Conservation (phyloP, 2,329 filamentous ascomycete genomes). For the Apiospora sp. region DNA sequence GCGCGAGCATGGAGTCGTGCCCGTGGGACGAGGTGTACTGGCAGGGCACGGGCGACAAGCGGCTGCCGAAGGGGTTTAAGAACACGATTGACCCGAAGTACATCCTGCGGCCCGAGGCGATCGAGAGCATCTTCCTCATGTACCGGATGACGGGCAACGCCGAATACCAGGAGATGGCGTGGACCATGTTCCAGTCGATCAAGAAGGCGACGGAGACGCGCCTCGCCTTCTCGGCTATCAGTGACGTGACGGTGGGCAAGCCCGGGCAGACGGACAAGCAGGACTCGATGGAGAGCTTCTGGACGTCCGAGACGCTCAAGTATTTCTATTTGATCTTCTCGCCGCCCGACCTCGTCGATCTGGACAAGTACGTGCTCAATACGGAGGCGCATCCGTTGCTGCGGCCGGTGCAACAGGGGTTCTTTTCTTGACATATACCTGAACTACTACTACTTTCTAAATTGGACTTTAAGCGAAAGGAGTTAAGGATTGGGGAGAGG, state of each 20-base stretch:
- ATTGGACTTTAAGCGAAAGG: background rate
- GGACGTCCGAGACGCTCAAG: constrained; percentile 77
- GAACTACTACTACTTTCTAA: background rate
- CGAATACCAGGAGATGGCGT: constrained; percentile 36
- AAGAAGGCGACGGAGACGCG: constrained; percentile 36
- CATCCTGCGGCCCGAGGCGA: constrained; percentile 40
- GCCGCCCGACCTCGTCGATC: constrained; percentile 66
- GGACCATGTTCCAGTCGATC: constrained; percentile 40
- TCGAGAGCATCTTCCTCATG: constrained; percentile 41
- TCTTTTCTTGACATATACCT: background rate
- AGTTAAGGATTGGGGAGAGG: background rate
- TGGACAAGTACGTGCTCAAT: constrained; percentile 73
- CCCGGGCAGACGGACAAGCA: constrained; percentile 27
- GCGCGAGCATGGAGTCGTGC: constrained; percentile 13
- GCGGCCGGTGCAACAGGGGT: constrained; percentile 27
- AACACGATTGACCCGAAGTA: constrained; percentile 36
- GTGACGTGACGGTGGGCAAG: constrained; percentile 35
- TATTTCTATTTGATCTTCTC: constrained; percentile 79
- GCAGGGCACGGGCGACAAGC: constrained; percentile 22
- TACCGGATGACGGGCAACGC: constrained; percentile 37
- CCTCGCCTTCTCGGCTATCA: constrained; percentile 37
- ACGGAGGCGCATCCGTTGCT: constrained; percentile 58
- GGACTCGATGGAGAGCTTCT: constrained; percentile 65
- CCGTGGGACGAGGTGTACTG: constrained; percentile 15
- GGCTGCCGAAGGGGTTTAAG: constrained; percentile 37